Evolutionary conservation across 2,329 filamentous ascomycete genomes (phyloP).

Genomic region (Xylaria sp.): DNA sequence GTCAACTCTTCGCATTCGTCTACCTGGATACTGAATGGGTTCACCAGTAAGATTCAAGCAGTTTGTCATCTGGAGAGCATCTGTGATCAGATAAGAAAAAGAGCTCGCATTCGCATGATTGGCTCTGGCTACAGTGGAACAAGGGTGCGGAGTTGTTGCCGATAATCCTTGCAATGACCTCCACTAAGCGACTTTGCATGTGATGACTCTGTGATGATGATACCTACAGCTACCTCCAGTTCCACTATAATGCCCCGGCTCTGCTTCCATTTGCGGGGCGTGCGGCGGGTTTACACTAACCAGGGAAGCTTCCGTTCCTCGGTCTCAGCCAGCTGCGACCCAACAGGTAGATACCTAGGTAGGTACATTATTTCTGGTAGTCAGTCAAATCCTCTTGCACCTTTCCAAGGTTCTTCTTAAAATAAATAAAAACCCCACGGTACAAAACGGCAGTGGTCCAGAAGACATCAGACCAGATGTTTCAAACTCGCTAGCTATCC

Average conservation of each 20-base stretch:
- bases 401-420: background rate
- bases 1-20: slow-evolving; percentile 6
- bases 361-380: slow-evolving; percentile 1
- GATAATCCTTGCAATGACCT: slow-evolving; percentile 10
- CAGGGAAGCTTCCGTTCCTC: slow-evolving; percentile 22
- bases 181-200: slow-evolving; percentile 18
- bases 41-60: slow-evolving; percentile 31
- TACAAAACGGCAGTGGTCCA: slow-evolving; percentile 21
- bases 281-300: background rate
- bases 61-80: slow-evolving; percentile 32
- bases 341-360: slow-evolving; percentile 8
- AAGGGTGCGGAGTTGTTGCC: slow-evolving; percentile 17
- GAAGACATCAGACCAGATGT: slow-evolving; percentile 24
- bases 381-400: background rate
- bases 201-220: slow-evolving; percentile 11
- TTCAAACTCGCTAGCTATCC: background rate
- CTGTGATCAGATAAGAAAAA: slow-evolving; percentile 37
- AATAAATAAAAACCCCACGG: background rate
- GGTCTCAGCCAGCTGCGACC: slow-evolving; percentile 5
- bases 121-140: background rate
- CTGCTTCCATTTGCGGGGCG: slow-evolving; percentile 14
- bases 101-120: slow-evolving; percentile 36
- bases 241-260: no score
- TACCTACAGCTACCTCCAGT: background rate
- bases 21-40: background rate